Base-by-base conservation (phyloP, 305 asterid species). In the Nicotiana rustica region DNA sequence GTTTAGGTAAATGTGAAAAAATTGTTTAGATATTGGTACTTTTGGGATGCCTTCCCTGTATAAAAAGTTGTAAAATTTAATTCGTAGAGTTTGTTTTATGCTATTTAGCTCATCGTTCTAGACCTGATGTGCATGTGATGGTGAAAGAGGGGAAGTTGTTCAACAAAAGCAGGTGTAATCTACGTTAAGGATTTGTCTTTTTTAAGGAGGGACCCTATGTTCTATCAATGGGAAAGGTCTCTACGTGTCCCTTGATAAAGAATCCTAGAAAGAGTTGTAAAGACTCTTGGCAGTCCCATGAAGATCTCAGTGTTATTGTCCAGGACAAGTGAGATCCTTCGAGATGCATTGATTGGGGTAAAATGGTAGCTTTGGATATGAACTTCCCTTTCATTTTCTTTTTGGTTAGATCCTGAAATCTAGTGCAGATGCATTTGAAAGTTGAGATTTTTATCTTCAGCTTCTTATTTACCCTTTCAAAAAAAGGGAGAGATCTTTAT, bases 81-180 rank as follows among this genome's bases (percentile, higher is more conserved):
- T 69, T 18, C 3, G n/a, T n/a, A 55, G 25, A 25, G 33, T 69
- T 38, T 7, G 56, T 10, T 69, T 68, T n/a, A 69, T n/a, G 38
- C 41, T 69, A 29, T 19, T 38, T 38, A 38, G 56, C 57, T n/a
- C 33, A 38, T 38, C 57, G 38, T n/a, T 38, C n/a, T 69, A n/a
- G 57, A 38, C 41, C 55, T 69, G 10, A 69, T 69, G 18, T 69
- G 57, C 57, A 69, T 12, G 18, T 69, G 57, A 38, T 12, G n/a
- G 77, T 69, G 77, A 69, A 67, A 69, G n/a, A 69, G 77, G 77
- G 57, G 12, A 33, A 69, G 33, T 36, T 69, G 17, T 38, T 38
- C 56, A 29, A 69, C 56, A 69, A 5, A 38, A 38, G n/a, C 18
- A 38, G 13, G 38, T 17, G 55, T 35, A 17, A 67, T 67, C 52